These are phyloP conservation scores for Byssochlamys sp. DNA, from an alignment of 2,329 filamentous ascomycete genomes.

Conservation along the genomic window DNA sequence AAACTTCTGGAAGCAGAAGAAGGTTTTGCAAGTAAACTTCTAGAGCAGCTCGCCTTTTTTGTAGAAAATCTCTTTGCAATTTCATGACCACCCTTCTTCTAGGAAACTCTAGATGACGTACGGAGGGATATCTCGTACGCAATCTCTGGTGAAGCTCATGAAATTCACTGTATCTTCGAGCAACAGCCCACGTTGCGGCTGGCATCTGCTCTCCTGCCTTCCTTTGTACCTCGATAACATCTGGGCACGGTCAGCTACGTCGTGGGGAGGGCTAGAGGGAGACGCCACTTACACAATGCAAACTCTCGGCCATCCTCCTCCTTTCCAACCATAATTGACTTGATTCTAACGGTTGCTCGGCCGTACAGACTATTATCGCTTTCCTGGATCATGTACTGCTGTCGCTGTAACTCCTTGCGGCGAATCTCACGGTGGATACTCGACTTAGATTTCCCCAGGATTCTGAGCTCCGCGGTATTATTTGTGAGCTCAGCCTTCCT, in stretches of 20 bases:
- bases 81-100: constrained; percentile 90
- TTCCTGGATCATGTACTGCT: constrained; percentile 95
- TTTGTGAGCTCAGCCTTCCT: constrained; percentile 94
- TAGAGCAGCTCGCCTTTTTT: constrained; percentile 72
- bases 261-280: neutral
- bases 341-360: constrained; percentile 78
- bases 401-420: constrained; percentile 86
- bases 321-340: constrained; percentile 80
- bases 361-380: constrained; percentile 96
- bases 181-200: constrained; percentile 85
- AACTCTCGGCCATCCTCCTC: constrained; percentile 91
- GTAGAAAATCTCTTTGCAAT: constrained; percentile 86
- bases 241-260: constrained; percentile 24
- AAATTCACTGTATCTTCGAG: constrained; percentile 92
- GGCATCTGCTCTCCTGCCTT: constrained; percentile 92
- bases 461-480: constrained; percentile 84
- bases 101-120: constrained; percentile 84
- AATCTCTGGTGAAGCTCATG: constrained; percentile 88
- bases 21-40: constrained; percentile 78
- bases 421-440: constrained; percentile 87
- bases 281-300: constrained; percentile 57
- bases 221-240: constrained; percentile 81
- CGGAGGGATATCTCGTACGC: constrained; percentile 72
- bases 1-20: constrained; percentile 80
- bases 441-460: constrained; percentile 83